Evolutionary conservation across 768 basidiomycete genomes (phyloP), one percentile per base, ranked within the genome.

Genomic region (Fistulinella prunicolor): DNA sequence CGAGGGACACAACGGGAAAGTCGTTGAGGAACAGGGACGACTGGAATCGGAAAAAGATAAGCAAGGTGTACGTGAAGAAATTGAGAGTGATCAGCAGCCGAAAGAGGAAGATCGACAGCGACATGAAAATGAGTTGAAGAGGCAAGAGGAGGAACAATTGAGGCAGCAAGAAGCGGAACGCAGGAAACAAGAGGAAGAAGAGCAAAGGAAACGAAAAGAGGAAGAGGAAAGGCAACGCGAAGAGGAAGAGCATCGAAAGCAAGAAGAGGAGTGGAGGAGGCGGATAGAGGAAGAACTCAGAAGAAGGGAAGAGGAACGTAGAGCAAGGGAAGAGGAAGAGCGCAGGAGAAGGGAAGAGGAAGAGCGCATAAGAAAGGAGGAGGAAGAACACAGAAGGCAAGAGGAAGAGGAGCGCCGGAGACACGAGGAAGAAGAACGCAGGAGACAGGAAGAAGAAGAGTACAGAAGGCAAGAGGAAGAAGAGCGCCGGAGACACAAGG

Each of bases 261-360:
- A 34, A 34, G 32, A 34, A 34, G 32, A 34, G 12, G 32, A 34
- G 32, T 34, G 9, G 49, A 45, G 55, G 61, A 36, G 71, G 12
- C 74, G 72, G 63, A 77, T 77, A 49, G 59, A 58, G 9, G 61
- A 42, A 7, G 62, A 55, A 3, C 22, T 6, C 14, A 47, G 46
- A 19, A 36, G n/a, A 29, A 14, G 20, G 4, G 50, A 64, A 46
- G 55, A 58, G 59, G 44, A 65, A 63, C 45, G 67, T 64, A 32
- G 60, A 60, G 44, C 56, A 32, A 28, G 40, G 17, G 70, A 72
- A 43, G 73, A 71, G 29, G 70, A 68, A 6, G 72, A 75, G 4
- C 72, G 73, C 39, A 73, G 73, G 47, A 64, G 55, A 24, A 75
- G 73, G 63, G 77, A 78, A 50, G 62, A 60, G 17, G 61, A 46